phyloP scores from a whole-genome alignment of 169 alveolate genomes.

The Plasmodium reichenowi region DNA sequence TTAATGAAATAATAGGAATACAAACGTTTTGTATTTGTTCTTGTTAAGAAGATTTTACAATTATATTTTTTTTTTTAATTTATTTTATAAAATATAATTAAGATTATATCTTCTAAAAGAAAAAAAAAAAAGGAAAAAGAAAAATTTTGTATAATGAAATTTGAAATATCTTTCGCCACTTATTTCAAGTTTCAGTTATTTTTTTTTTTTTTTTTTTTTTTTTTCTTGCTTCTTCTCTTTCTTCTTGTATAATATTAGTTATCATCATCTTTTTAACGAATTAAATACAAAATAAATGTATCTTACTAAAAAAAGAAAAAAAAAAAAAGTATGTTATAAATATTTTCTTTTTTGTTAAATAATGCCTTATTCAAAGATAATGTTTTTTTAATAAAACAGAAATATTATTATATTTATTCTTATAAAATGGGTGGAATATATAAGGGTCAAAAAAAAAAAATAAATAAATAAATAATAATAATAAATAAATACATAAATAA shows the following conservation, averaged over 20 bases:
- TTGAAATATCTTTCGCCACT: conserved; percentile 76
- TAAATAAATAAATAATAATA: too few species aligned
- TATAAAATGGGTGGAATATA: too few species aligned
- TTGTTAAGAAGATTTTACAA: conserved; percentile 52
- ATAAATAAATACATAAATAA: too few species aligned
- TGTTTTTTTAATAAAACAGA: too few species aligned
- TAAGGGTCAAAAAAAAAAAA: too few species aligned
- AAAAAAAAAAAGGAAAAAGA: conserved; percentile 4
- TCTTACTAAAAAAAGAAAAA: too few species aligned
- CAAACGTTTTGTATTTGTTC: neutral
- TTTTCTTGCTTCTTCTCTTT: conserved; percentile 13
- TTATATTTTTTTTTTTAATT: conserved; percentile 40
- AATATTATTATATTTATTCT: too few species aligned
- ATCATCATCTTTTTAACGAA: conserved; percentile 74
- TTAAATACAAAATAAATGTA: neutral
- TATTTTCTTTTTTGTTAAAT: too few species aligned
- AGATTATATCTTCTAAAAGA: conserved; percentile 46
- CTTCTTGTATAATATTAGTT: conserved; percentile 21
- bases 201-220: conserved; percentile 46
- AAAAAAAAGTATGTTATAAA: too few species aligned
- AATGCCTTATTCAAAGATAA: too few species aligned
- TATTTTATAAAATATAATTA: conserved; percentile 28
- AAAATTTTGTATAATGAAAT: conserved; percentile 18
- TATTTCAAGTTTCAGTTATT: conserved; percentile 32
- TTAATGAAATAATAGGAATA: too few species aligned